Evolutionary conservation across 2,329 filamentous ascomycete genomes (phyloP).

Genomic region (Scedosporium aurantiacum): DNA sequence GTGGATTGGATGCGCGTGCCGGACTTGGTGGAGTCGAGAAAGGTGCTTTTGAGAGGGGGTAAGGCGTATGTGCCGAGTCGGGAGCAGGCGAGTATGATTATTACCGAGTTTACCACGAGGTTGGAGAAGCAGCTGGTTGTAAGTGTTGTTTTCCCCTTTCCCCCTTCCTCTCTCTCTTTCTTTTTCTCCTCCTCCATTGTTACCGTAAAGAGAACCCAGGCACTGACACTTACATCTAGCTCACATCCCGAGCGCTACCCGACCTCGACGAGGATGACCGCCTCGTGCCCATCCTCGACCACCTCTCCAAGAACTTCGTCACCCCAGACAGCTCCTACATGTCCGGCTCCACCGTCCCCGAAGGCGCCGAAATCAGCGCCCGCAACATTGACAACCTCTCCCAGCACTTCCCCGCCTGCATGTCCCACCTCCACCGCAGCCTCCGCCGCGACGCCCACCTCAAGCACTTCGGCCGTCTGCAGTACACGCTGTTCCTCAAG

Average conservation of each 20-base stretch:
- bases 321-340: slow-evolving; percentile 77
- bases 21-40: slow-evolving; percentile 71
- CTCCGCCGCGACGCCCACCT: slow-evolving; percentile 81
- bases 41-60: slow-evolving; percentile 65
- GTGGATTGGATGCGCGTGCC: slow-evolving; percentile 92
- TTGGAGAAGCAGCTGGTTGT: slow-evolving; percentile 79
- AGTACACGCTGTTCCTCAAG: slow-evolving; percentile 95
- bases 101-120: slow-evolving; percentile 71
- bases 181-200: too few relatives aligned
- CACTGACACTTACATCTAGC: slow-evolving; percentile 28
- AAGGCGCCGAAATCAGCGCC: slow-evolving; percentile 64
- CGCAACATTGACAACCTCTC: slow-evolving; percentile 70
- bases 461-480: slow-evolving; percentile 85
- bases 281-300: slow-evolving; percentile 53
- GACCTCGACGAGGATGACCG: slow-evolving; percentile 94
- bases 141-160: slow-evolving; percentile 20
- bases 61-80: slow-evolving; percentile 84
- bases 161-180: too few relatives aligned
- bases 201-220: too few relatives aligned
- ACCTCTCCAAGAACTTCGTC: slow-evolving; percentile 93
- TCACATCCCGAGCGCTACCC: slow-evolving; percentile 83
- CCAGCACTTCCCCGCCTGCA: slow-evolving; percentile 80
- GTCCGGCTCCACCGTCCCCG: slow-evolving; percentile 48
- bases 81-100: slow-evolving; percentile 81
- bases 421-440: slow-evolving; percentile 80